phyloP scores from a whole-genome alignment of 306 rosid genomes.

The Lathyrus aphaca region DNA sequence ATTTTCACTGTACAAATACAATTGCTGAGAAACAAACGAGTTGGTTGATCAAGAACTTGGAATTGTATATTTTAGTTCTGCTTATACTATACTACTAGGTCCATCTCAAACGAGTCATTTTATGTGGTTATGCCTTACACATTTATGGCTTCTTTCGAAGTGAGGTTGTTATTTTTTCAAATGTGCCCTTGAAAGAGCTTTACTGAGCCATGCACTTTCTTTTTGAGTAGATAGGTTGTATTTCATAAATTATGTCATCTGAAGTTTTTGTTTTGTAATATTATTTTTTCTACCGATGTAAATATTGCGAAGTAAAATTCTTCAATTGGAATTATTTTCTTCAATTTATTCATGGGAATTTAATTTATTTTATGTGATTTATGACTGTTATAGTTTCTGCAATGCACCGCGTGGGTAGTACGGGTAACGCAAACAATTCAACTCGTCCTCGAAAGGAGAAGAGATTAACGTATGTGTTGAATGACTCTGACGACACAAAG shows the following conservation, averaged over 20 bases:
- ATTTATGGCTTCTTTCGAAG: conserved; percentile 10
- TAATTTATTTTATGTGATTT: conserved; percentile 26
- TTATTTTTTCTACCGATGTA: not conserved
- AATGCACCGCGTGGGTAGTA: conserved; percentile 99
- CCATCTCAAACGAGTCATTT: not conserved
- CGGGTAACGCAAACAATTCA: conserved; percentile 84
- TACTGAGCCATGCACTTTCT: conserved; percentile 10
- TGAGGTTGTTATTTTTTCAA: conserved; percentile 23
- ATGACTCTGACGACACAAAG: conserved; percentile 80
- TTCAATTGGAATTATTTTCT: conserved; percentile 30
- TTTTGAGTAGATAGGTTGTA: conserved; percentile 25
- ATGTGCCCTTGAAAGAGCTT: conserved; percentile 10
- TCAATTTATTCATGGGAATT: conserved; percentile 28
- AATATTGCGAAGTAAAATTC: conserved; percentile 31
- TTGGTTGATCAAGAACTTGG: conserved; percentile 2
- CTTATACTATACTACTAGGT: not conserved
- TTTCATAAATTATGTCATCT: conserved; percentile 5
- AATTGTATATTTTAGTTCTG: conserved; percentile 29
- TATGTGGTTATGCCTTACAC: conserved; percentile 18
- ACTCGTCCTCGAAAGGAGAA: conserved; percentile 94
- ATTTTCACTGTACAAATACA: not conserved
- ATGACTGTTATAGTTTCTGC: conserved; percentile 53
- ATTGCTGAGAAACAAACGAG: not conserved
- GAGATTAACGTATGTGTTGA: conserved; percentile 87
- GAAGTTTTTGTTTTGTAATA: not conserved